Conservation (phyloP, 2,329 filamentous ascomycete genomes). For the Escovopsis sp. region DNA sequence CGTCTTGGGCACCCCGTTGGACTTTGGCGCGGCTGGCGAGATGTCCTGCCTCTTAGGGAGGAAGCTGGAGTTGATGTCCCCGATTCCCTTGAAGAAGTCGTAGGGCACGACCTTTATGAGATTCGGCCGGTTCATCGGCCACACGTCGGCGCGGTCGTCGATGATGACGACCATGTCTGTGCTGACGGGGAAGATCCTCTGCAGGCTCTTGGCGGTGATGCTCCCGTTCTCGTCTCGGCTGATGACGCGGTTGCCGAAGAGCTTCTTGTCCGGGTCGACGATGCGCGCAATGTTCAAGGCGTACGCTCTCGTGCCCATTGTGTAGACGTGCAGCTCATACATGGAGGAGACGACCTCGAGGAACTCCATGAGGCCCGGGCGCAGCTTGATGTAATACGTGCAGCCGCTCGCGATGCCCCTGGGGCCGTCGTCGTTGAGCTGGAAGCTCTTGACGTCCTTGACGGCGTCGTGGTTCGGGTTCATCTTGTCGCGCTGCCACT, state of each 20-base stretch:
- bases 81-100: slow-evolving; percentile 95
- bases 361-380: slow-evolving; percentile 72
- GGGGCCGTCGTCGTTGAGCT: slow-evolving; percentile 73
- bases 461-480: slow-evolving; percentile 89
- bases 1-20: slow-evolving; percentile 9
- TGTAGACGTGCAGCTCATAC: slow-evolving; percentile 96
- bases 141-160: slow-evolving; percentile 91
- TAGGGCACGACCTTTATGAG: slow-evolving; percentile 91
- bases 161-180: slow-evolving; percentile 99
- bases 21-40: slow-evolving; percentile 18
- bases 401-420: slow-evolving; percentile 55
- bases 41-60: slow-evolving; percentile 61
- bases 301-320: slow-evolving; percentile 97
- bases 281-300: slow-evolving; percentile 83
- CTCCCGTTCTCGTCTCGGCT: slow-evolving; percentile 95
- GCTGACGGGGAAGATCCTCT: slow-evolving; percentile 85
- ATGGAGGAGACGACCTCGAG: slow-evolving; percentile 61
- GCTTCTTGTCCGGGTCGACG: slow-evolving; percentile 74
- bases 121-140: slow-evolving; percentile 79
- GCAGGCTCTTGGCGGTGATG: slow-evolving; percentile 77
- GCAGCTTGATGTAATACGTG: slow-evolving; percentile 97
- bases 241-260: slow-evolving; percentile 89
- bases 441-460: slow-evolving; percentile 76
- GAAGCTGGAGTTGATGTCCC: slow-evolving; percentile 97
- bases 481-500: slow-evolving; percentile 79